Percentiles rank a stretch among this genome's conserved stretches.
These are phyloP conservation scores for Globisporangium viniferum DNA, from an alignment of 352 stramenopile genomes.

Conservation along the genomic window DNA sequence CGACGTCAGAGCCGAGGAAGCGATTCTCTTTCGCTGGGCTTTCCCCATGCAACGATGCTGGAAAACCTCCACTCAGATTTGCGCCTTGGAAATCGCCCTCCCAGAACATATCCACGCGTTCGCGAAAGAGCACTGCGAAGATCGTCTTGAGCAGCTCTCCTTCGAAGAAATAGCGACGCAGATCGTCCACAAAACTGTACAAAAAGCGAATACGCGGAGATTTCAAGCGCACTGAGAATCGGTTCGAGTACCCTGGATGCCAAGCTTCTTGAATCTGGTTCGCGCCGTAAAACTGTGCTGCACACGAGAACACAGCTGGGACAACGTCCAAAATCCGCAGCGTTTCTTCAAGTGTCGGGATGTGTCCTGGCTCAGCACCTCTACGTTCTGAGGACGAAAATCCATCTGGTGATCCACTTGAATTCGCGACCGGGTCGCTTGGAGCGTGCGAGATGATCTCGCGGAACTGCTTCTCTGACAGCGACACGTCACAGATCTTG, in stretches of 20 bases:
- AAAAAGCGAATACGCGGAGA: conserved; percentile 80
- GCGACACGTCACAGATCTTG: conserved; percentile 64
- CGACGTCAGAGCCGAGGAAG: conserved; percentile 63
- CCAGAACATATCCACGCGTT: conserved; percentile 64
- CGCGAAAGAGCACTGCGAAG: conserved; percentile 51
- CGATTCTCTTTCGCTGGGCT: conserved; percentile 9
- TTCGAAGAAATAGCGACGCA: conserved; percentile 71
- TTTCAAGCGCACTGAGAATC: conserved; percentile 68
- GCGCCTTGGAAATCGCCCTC: conserved; percentile 70
- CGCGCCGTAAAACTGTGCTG: conserved; percentile 70
- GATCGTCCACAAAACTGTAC: conserved; percentile 79
- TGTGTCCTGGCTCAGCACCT: conserved; percentile 25
- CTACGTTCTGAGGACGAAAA: conserved; percentile 10
- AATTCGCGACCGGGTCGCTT: neutral
- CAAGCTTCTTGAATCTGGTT: conserved; percentile 75
- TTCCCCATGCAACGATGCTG: conserved; percentile 4
- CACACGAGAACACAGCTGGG: conserved; percentile 72
- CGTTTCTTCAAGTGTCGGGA: conserved; percentile 61
- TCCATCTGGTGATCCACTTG: neutral
- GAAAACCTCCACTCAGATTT: conserved; percentile 22
- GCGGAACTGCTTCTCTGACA: conserved; percentile 54
- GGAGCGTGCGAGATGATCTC: conserved; percentile 63
- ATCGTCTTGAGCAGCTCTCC: conserved; percentile 64
- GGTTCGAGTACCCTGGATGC: conserved; percentile 79
- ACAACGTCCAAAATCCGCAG: conserved; percentile 48